A percentile compares a stretch with the other conserved stretches of the same genome.
Evolutionary conservation across 2,329 filamentous ascomycete species (phyloP).

Genomic region (Herpotrichia juniperi): DNA sequence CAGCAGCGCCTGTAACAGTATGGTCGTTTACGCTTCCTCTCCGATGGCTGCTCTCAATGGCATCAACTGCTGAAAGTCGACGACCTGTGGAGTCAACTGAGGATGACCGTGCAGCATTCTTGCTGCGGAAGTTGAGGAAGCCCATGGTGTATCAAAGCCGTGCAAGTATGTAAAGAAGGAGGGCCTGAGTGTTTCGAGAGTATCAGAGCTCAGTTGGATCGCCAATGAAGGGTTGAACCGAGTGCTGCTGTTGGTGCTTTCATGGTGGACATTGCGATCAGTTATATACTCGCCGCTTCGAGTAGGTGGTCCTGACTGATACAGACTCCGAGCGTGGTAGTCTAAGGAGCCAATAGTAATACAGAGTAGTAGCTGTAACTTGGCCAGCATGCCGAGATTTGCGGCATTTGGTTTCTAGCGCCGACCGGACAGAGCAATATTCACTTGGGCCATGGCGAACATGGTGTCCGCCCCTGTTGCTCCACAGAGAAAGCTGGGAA

Average conservation of each 20-base stretch:
- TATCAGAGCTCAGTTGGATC: too few relatives aligned
- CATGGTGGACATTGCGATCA: constrained; percentile 4
- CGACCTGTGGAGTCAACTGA: constrained; percentile 15
- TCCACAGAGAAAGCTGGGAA: constrained; percentile 6
- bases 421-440: not conserved
- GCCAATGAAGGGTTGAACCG: constrained; percentile 1
- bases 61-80: constrained; percentile 27
- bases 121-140: constrained; percentile 17
- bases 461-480: constrained; percentile 6
- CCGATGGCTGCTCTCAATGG: constrained; percentile 17
- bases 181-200: too few relatives aligned
- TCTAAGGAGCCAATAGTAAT: constrained; percentile 16
- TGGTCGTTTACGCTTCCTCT: constrained; percentile 26
- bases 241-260: constrained; percentile 9
- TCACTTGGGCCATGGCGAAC: not conserved
- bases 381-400: constrained; percentile 10
- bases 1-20: constrained; percentile 26
- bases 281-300: constrained; percentile 10
- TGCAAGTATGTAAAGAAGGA: too few relatives aligned
- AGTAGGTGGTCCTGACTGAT: constrained; percentile 7
- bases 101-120: constrained; percentile 5
- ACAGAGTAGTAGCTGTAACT: constrained; percentile 9
- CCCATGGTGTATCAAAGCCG: constrained; percentile 5
- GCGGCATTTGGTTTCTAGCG: constrained; percentile 3
- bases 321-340: constrained; percentile 5